These are phyloP conservation scores for Cenococcum geophilum DNA, from an alignment of 495 filamentous ascomycete genomes.

Conservation along the genomic window DNA sequence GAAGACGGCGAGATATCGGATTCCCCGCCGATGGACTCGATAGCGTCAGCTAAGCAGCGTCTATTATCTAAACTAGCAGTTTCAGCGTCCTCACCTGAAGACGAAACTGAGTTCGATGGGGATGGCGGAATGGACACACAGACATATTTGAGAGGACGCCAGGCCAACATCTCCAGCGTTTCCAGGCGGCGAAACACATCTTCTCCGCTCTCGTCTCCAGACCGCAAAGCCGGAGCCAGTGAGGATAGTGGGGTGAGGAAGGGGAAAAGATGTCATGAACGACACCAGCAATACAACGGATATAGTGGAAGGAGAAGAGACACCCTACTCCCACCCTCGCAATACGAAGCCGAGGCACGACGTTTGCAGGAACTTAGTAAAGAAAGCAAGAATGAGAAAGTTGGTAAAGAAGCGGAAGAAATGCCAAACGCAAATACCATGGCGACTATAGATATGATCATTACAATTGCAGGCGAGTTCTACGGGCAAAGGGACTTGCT, in stretches of 20 bases:
- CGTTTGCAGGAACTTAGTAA: background rate
- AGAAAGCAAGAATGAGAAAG: conserved; percentile 11
- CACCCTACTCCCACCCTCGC: background rate
- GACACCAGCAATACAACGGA: too few relatives aligned
- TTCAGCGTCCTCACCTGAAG: background rate
- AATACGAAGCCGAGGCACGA: background rate
- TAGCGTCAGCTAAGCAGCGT: background rate
- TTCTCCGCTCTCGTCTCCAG: background rate
- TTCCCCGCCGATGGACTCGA: background rate
- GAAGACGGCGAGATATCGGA: conserved; percentile 8
- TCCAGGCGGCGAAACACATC: background rate
- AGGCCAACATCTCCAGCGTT: too few relatives aligned
- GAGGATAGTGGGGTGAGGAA: background rate
- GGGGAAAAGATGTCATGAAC: background rate
- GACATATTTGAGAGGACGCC: background rate
- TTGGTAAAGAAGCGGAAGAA: background rate
- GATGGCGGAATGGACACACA: background rate
- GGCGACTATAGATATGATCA: conserved; percentile 64
- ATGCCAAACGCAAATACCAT: conserved; percentile 17
- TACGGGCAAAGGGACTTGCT: conserved; percentile 88
- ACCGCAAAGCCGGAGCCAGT: background rate
- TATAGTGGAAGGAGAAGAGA: background rate
- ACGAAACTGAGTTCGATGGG: background rate
- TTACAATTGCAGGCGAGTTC: conserved; percentile 81
- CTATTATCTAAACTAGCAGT: background rate